phyloP scores from a whole-genome alignment of 305 asterid species.

The Fraxinus sp. region DNA sequence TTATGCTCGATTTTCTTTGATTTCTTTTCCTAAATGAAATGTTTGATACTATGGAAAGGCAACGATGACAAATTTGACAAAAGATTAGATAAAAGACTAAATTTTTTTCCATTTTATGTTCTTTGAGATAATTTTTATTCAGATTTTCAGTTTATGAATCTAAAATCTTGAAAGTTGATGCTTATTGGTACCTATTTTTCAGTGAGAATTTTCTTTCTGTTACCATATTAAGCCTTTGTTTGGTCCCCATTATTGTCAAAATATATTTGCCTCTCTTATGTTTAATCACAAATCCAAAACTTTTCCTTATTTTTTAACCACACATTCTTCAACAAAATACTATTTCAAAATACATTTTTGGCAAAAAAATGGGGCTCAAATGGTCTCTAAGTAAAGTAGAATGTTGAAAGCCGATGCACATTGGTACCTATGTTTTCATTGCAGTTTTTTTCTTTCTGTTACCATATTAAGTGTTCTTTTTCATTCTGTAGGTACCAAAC shows the following conservation, averaged over 20 bases:
- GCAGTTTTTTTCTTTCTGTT: background rate
- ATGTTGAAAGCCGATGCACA: background rate
- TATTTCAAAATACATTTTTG: background rate
- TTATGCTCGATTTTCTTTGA: background rate
- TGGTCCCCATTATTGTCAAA: background rate
- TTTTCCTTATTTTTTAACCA: background rate
- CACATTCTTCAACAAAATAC: background rate
- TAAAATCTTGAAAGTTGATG: background rate
- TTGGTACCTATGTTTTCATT: background rate
- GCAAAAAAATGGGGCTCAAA: background rate
- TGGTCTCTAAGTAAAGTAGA: background rate
- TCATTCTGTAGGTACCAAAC: slow-evolving; percentile 76
- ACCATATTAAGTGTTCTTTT: slow-evolving; percentile 16
- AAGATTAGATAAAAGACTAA: background rate
- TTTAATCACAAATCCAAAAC: background rate
- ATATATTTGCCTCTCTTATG: background rate
- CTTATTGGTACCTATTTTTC: background rate
- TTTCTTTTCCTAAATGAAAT: background rate
- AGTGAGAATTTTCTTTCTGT: background rate
- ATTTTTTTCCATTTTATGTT: background rate
- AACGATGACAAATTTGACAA: background rate
- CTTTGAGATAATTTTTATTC: background rate
- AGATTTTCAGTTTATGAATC: background rate
- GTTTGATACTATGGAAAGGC: background rate
- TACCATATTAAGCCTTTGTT: background rate